Evolutionary conservation across 2,329 filamentous ascomycete species (phyloP), one percentile per base, ranked within the genome.

Genomic region (Sclerotinia sclerotiorum): DNA sequence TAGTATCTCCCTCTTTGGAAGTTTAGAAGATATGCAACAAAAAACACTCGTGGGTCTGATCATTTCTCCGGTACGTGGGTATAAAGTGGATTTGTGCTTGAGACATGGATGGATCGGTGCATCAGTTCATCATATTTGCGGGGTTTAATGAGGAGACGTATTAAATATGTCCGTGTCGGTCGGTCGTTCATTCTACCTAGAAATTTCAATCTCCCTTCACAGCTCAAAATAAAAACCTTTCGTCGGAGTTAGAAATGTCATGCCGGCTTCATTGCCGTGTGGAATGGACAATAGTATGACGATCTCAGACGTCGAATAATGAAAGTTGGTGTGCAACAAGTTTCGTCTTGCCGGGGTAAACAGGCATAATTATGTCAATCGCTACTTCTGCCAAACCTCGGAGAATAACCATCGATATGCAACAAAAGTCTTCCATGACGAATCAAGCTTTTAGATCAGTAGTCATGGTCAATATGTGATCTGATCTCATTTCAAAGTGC

Each of bases 11-110:
- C 21, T 51, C 39, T n/a, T 15, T 32, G 35, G 19, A 17, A 51
- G 8, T 39, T 62, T 39, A 39, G 32, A 19, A 62, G 46, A 51
- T 15, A n/a, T 42, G 46, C 32, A 62, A 51, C 60, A 62, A 62
- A 51, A 51, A 27, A 17, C 4, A 2, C 27, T 51, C 21, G 2
- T 19, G 6, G n/a, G n/a, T 39, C 46, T 62, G 29, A 62, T 62
- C 21, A 42, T 51, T 19, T 13, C 2, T 15, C 1, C 5, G n/a
- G 5, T 27, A 11, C 1, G 21, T 32, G 52, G 52, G 29, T 32
- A 61, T 13, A 27, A 27, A 17, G 10, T 21, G 27, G 3, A 35
- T 3, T 10, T 21, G 13, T 5, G 11, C 13, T 42, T 24, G 27
- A 39, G 32, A 27, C 15, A 51, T 62, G 60, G 5, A 39, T 62